Evolutionary conservation across 768 basidiomycete genomes (phyloP).

Genomic region (Cystobasidium onofrii): DNA sequence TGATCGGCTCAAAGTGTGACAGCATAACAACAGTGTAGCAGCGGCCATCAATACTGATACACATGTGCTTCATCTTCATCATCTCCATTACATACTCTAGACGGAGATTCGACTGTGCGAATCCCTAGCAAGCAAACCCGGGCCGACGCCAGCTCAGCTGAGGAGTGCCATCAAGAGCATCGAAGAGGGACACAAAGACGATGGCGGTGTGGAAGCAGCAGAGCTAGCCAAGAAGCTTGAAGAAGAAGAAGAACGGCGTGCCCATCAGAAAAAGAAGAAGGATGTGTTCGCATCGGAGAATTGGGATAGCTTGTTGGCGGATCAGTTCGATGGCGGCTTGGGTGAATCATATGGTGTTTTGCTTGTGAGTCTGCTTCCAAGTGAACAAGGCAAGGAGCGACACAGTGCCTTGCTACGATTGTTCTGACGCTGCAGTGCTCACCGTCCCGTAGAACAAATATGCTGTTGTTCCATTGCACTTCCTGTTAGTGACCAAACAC

Average conservation of each 20-base stretch:
- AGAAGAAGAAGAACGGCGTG: neutral
- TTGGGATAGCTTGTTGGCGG: constrained; percentile 18
- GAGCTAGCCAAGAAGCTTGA: constrained; percentile 1
- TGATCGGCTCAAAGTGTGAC: neutral
- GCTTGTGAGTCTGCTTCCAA: neutral
- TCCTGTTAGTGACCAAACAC: constrained; percentile 17
- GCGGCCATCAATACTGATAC: neutral
- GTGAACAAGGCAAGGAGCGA: neutral
- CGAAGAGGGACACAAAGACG: neutral
- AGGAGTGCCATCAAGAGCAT: neutral
- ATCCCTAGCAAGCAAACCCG: constrained; percentile 10
- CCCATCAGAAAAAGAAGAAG: constrained; percentile 6
- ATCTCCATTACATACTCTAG: neutral
- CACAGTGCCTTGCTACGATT: neutral
- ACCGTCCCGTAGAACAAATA: constrained; percentile 20
- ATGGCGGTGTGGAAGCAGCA: neutral
- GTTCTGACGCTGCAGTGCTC: neutral
- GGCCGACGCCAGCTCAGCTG: constrained; percentile 1
- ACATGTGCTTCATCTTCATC: neutral
- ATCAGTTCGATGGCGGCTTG: constrained; percentile 22
- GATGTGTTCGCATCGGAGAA: constrained; percentile 18
- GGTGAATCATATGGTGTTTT: constrained; percentile 20
- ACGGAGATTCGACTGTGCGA: constrained; percentile 28
- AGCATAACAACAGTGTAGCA: neutral
- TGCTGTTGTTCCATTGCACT: constrained; percentile 26